phyloP scores from a whole-genome alignment of 768 basidiomycete species.

The Suillus occidentalis region DNA sequence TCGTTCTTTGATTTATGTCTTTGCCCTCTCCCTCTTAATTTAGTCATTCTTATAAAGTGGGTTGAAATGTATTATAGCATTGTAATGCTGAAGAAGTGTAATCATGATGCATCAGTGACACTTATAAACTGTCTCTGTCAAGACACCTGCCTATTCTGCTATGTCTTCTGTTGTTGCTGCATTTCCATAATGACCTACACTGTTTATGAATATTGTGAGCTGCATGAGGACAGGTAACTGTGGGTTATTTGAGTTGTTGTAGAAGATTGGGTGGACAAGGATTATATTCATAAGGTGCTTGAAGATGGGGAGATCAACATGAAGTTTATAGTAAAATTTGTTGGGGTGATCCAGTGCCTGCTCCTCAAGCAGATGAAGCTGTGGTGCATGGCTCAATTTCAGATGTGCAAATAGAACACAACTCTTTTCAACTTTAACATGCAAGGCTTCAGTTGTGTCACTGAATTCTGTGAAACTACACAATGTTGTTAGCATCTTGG shows the following conservation, averaged over 20 bases:
- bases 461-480: neutral
- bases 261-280: slow-evolving; percentile 27
- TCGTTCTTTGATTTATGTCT: neutral
- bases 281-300: slow-evolving; percentile 19
- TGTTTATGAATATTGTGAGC: slow-evolving; percentile 32
- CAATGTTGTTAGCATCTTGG: neutral
- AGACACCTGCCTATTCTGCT: slow-evolving; percentile 19
- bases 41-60: neutral
- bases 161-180: slow-evolving; percentile 18
- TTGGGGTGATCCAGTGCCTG: slow-evolving; percentile 15
- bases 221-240: slow-evolving; percentile 29
- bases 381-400: neutral
- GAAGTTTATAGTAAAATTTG: slow-evolving; percentile 28
- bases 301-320: slow-evolving; percentile 26
- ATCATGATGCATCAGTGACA: slow-evolving; percentile 17
- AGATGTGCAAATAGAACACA: neutral
- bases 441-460: neutral
- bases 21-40: slow-evolving; percentile 1
- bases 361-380: slow-evolving; percentile 15
- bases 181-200: slow-evolving; percentile 20
- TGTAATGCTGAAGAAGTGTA: slow-evolving; percentile 15
- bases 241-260: slow-evolving; percentile 17
- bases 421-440: slow-evolving; percentile 2
- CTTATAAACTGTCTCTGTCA: slow-evolving; percentile 21
- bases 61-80: slow-evolving; percentile 10